Evolutionary conservation across 441 rosid species (phyloP).

Genomic region (Breynia disticha): DNA sequence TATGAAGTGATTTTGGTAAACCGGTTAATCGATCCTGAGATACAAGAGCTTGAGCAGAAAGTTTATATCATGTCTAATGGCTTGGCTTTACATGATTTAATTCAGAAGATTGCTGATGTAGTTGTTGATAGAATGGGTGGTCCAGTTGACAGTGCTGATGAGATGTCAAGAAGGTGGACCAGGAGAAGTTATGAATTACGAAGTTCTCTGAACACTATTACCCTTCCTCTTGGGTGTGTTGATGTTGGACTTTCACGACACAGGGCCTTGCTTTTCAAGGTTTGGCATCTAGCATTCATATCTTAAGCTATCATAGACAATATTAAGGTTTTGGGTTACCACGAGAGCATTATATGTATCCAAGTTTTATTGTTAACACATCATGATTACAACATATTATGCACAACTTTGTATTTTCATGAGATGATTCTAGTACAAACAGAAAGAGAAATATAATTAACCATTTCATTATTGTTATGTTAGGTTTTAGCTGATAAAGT

Average conservation of each 20-base stretch:
- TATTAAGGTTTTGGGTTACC: neutral
- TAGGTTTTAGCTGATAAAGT: constrained; percentile 92
- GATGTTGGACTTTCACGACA: constrained; percentile 95
- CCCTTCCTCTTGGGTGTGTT: constrained; percentile 82
- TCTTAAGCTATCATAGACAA: constrained; percentile 1
- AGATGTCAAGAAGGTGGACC: constrained; percentile 68
- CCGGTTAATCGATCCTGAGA: constrained; percentile 60
- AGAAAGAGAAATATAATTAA: constrained; percentile 5
- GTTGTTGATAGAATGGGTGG: constrained; percentile 96
- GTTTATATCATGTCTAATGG: constrained; percentile 35
- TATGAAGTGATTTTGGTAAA: constrained; percentile 82
- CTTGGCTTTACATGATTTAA: constrained; percentile 40
- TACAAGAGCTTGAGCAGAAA: constrained; percentile 66
- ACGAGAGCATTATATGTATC: neutral
- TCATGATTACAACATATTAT: too few relatives aligned
- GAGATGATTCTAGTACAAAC: too few relatives aligned
- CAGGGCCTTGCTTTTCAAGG: constrained; percentile 98
- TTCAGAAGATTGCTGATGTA: constrained; percentile 78
- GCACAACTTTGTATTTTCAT: too few relatives aligned
- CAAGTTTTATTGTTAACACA: neutral
- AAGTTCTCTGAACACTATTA: constrained; percentile 45
- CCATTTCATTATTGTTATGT: constrained; percentile 19
- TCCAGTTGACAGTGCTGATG: constrained; percentile 79
- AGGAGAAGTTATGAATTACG: constrained; percentile 52
- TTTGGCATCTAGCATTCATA: constrained; percentile 21